Percentiles rank a stretch among this genome's conserved stretches.
These are phyloP conservation scores for Lactarius pseudohatsudake DNA, from an alignment of 768 basidiomycete species.

Conservation along the genomic window DNA sequence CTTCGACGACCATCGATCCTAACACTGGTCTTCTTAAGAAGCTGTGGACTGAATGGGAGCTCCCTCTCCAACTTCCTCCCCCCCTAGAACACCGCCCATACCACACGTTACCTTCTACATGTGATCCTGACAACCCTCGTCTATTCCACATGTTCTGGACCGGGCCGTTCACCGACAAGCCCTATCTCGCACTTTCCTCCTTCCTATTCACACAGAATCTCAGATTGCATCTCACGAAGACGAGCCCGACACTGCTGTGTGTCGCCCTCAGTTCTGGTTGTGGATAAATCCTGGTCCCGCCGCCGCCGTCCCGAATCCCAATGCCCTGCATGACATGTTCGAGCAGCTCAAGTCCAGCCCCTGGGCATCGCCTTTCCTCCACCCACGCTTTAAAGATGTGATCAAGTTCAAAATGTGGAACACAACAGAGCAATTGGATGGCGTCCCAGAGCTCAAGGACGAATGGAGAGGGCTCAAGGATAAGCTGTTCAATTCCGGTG, in stretches of 20 bases:
- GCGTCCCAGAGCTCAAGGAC: constrained; percentile 81
- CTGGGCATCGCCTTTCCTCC: constrained; percentile 94
- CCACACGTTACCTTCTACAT: constrained; percentile 57
- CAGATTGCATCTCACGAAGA: constrained; percentile 67
- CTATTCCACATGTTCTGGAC: constrained; percentile 99
- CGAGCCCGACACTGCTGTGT: constrained; percentile 52
- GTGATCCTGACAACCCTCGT: constrained; percentile 82
- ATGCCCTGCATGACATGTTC: constrained; percentile 80
- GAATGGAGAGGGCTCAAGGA: constrained; percentile 82
- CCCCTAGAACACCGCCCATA: constrained; percentile 56
- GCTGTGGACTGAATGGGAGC: constrained; percentile 62
- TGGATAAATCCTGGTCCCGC: constrained; percentile 99
- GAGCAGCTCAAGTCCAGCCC: constrained; percentile 78
- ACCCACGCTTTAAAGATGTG: constrained; percentile 86
- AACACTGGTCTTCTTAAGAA: constrained; percentile 58
- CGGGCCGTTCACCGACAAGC: constrained; percentile 97
- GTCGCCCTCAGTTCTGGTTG: constrained; percentile 92
- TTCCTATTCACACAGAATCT: constrained; percentile 97
- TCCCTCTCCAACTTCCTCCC: constrained; percentile 48
- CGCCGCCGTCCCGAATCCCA: constrained; percentile 82
- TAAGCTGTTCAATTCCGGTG: constrained; percentile 86
- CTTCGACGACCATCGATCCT: constrained; percentile 41
- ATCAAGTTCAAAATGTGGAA: constrained; percentile 98
- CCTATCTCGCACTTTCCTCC: constrained; percentile 90
- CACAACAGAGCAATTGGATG: constrained; percentile 94